Evolutionary conservation across 2,329 filamentous ascomycete genomes (phyloP).

Genomic region (Teratosphaeriaceae sp.): DNA sequence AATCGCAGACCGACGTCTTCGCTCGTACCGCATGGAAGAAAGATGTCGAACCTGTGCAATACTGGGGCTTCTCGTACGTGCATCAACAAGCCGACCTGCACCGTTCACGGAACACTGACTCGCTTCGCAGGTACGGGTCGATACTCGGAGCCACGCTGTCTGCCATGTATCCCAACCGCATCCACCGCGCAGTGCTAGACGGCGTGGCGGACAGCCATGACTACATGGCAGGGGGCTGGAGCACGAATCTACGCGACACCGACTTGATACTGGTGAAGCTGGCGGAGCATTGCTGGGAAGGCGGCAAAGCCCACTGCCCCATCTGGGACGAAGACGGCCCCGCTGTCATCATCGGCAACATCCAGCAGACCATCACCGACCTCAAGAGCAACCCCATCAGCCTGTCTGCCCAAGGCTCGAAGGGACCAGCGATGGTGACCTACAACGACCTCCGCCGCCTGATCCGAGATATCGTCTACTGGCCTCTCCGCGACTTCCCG

Average conservation of each 20-base stretch:
- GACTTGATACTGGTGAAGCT: conserved; percentile 50
- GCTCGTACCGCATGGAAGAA: conserved; percentile 19
- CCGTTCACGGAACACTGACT: no score
- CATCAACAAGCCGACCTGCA: no score
- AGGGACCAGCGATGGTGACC: conserved; percentile 28
- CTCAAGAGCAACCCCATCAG: conserved; percentile 38
- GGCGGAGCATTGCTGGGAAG: conserved; percentile 48
- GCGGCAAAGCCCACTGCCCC: conserved; percentile 39
- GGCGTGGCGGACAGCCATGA: conserved; percentile 38
- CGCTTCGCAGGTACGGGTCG: no score
- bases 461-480: conserved; percentile 29
- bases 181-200: conserved; percentile 39
- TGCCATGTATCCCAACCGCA: conserved; percentile 38
- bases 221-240: conserved; percentile 45
- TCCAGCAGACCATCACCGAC: conserved; percentile 34
- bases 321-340: conserved; percentile 31
- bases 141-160: conserved; percentile 41
- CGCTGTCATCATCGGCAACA: conserved; percentile 30
- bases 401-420: conserved; percentile 32
- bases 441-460: conserved; percentile 29
- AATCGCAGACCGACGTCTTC: no score
- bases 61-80: conserved; percentile 34
- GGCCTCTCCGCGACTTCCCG: conserved; percentile 26
- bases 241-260: conserved; percentile 44
- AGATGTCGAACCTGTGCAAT: conserved; percentile 27